Conservation (phyloP, 2,329 filamentous ascomycete genomes). For the Fusarium verticillioides region DNA sequence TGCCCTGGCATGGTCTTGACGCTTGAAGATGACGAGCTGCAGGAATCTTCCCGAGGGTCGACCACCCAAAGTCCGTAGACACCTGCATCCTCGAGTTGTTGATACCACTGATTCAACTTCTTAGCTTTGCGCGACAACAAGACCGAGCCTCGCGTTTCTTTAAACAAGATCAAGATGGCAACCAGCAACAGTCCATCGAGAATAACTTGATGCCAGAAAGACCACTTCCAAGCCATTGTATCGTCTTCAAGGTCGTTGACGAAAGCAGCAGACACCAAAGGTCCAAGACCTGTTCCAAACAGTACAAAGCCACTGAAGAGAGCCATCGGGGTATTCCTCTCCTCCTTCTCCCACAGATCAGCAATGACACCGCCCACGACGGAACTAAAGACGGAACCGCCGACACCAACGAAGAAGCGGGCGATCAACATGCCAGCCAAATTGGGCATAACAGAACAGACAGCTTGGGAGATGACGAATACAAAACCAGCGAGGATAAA, state of each 20-base stretch:
- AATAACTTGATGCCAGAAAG: slow-evolving; percentile 88
- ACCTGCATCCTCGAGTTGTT: slow-evolving; percentile 73
- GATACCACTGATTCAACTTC: slow-evolving; percentile 82
- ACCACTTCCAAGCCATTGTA: slow-evolving; percentile 78
- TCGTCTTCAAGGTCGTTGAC: slow-evolving; percentile 65
- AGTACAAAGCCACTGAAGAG: slow-evolving; percentile 84
- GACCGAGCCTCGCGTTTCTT: slow-evolving; percentile 85
- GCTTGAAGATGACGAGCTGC: slow-evolving; percentile 38
- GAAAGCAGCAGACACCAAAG: slow-evolving; percentile 76
- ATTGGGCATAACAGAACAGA: slow-evolving; percentile 76
- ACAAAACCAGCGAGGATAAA: slow-evolving; percentile 79
- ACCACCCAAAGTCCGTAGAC: slow-evolving; percentile 59
- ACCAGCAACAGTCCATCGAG: slow-evolving; percentile 68
- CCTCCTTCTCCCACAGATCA: slow-evolving; percentile 82
- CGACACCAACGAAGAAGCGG: slow-evolving; percentile 81
- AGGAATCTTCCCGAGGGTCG: slow-evolving; percentile 9
- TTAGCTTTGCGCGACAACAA: slow-evolving; percentile 80
- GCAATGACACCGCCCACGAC: slow-evolving; percentile 94
- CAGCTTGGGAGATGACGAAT: slow-evolving; percentile 76
- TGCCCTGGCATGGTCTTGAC: slow-evolving; percentile 27
- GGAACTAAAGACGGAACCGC: slow-evolving; percentile 82
- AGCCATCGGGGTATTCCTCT: slow-evolving; percentile 90
- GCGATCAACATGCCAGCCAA: slow-evolving; percentile 79
- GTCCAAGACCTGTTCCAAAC: slow-evolving; percentile 82
- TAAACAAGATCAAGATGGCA: slow-evolving; percentile 75